phyloP scores from a whole-genome alignment of 805 yeast genomes.

The Cyberlindnera meyerae region DNA sequence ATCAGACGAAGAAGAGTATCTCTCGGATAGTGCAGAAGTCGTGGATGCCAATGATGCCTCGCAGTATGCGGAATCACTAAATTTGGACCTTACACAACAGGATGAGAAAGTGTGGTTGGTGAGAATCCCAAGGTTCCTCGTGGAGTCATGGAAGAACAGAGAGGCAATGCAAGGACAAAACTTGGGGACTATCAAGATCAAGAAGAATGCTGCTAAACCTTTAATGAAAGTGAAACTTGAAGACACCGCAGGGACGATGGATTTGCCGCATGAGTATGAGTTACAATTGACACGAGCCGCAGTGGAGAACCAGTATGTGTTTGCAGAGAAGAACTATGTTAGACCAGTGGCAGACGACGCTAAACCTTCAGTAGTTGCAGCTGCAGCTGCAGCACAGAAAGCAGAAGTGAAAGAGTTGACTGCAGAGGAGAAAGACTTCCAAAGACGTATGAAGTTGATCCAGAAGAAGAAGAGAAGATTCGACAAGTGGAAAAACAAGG shows the following conservation, averaged over 20 bases:
- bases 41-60: conserved; percentile 42
- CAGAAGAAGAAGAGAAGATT: conserved; percentile 30
- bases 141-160: conserved; percentile 72
- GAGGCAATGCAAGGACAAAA: conserved; percentile 64
- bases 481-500: conserved; percentile 35
- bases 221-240: conserved; percentile 55
- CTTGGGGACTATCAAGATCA: conserved; percentile 67
- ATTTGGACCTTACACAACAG: conserved; percentile 61
- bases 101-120: conserved; percentile 87
- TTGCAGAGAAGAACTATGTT: conserved; percentile 71
- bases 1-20: conserved; percentile 36
- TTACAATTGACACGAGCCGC: conserved; percentile 69
- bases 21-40: conserved; percentile 39
- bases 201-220: conserved; percentile 15
- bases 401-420: conserved; percentile 6
- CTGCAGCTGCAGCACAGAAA: background rate
- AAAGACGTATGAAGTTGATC: conserved; percentile 15
- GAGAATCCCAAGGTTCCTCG: conserved; percentile 79
- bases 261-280: conserved; percentile 82
- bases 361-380: conserved; percentile 1
- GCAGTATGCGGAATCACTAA: conserved; percentile 59
- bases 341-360: conserved; percentile 2
- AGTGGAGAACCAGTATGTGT: conserved; percentile 81
- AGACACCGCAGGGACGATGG: conserved; percentile 40
- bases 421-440: conserved; percentile 12